Base-by-base conservation (phyloP, 768 basidiomycete genomes). In the Boletus subcaerulescens region DNA sequence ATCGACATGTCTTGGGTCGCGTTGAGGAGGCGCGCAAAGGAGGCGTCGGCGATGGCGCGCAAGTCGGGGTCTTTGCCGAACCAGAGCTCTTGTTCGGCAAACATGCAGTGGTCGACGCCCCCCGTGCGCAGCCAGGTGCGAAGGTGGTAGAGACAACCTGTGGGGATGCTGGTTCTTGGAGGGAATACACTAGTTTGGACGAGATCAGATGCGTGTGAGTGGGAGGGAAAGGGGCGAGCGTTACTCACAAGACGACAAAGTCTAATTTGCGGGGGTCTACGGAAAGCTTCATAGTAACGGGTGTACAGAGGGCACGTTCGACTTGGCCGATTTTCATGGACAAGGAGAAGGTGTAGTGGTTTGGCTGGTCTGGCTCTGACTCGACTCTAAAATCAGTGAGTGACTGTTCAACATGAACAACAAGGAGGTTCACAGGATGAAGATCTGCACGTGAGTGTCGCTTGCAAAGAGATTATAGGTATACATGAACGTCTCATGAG, bases 31-130 rank as follows among this genome's bases (percentile, higher is more conserved):
- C 76, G 66, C 39, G 83, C 81, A 61, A 84, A 82, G 2, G 80
- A 79, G 11, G 81, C 83, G 43, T 86, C 78, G 18, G 73, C 70
- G 41, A 88, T 80, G 2, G 78, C 71, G 42, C 71, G 66, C 63
- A 88, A 87, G 61, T 87, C 84, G 5, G 82, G 83, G 62, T 88
- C 84, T 62, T 74, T 81, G 17, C 82, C 85, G 13, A 87, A 70
- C 84, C 84, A 87, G 26, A 87, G 63, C 26, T 85, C 82, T 59
- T 85, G 82, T 18, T 83, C 82, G 35, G 78, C 77, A 60, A 88
- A 87, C 42, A 87, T 52, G 35, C 84, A 78, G 56, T 86, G 86
- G 52, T 87, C 82, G 36, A 82, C 69, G n/a, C 73, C 76, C 32
- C 78, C 77, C 6, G 76, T 76, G 14, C 81, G 76, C 42, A 87